Percentiles rank a stretch among this genome's conserved stretches.
phyloP scores from a whole-genome alignment of 1,284 basidiomycete species.

The Sporisorium scitamineum region DNA sequence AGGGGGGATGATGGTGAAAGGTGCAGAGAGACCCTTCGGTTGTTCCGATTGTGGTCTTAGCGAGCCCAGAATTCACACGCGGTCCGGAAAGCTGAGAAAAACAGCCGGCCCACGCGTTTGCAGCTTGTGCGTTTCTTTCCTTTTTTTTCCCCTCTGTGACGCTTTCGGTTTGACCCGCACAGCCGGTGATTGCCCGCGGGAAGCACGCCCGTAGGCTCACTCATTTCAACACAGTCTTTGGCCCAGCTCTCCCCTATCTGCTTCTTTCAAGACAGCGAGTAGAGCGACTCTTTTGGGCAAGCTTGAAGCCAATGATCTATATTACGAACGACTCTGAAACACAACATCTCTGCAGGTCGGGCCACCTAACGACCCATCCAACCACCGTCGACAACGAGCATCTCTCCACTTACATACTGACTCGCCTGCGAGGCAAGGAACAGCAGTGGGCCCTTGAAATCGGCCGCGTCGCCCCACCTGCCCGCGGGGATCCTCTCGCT shows the following conservation, averaged over 20 bases:
- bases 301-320: background rate
- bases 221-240: no score
- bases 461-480: conserved; percentile 86
- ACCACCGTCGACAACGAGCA: conserved; percentile 69
- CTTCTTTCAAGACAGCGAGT: no score
- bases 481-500: conserved; percentile 75
- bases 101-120: background rate
- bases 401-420: conserved; percentile 90
- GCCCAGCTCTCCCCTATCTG: no score
- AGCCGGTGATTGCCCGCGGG: background rate
- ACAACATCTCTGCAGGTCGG: background rate
- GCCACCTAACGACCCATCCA: conserved; percentile 56
- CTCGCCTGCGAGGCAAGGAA: conserved; percentile 88
- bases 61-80: background rate
- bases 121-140: background rate
- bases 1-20: background rate
- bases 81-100: background rate
- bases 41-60: background rate
- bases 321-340: background rate
- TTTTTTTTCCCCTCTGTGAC: background rate
- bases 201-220: no score
- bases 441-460: conserved; percentile 91
- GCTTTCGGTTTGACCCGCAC: background rate
- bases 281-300: background rate
- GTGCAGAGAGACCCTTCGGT: no score